Conservation (phyloP, 148 eudicot genomes). For the Gaultheria prostrata region DNA sequence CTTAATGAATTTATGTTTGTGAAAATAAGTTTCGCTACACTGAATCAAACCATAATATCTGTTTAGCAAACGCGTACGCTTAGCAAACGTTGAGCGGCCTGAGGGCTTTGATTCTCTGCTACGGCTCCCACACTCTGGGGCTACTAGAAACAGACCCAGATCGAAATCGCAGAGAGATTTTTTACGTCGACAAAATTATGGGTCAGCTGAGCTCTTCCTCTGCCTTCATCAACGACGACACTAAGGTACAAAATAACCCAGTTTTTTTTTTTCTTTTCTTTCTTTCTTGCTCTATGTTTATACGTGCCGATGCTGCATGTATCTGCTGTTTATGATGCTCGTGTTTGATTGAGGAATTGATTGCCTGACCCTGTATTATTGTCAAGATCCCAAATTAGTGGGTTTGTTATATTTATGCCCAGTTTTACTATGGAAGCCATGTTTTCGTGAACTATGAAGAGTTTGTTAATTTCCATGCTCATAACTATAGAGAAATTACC, state of each 20-base stretch:
- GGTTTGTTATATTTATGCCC: too few relatives aligned
- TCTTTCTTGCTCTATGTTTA: too few relatives aligned
- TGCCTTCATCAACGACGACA: constrained; percentile 55
- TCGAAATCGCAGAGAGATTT: constrained; percentile 17
- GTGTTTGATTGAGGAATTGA: background rate
- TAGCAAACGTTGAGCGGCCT: too few relatives aligned
- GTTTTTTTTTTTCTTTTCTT: too few relatives aligned
- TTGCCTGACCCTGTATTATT: background rate
- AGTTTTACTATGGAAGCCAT: too few relatives aligned
- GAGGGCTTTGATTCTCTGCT: constrained; percentile 40
- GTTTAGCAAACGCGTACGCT: too few relatives aligned
- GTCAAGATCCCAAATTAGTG: too few relatives aligned
- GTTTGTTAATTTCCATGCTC: background rate
- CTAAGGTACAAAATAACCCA: constrained; percentile 38
- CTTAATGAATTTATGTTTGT: too few relatives aligned
- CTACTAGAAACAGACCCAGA: constrained; percentile 21
- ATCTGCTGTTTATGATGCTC: background rate
- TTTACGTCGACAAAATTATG: constrained; percentile 32
- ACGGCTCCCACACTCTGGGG: constrained; percentile 42
- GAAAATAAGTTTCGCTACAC: too few relatives aligned
- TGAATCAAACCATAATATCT: too few relatives aligned
- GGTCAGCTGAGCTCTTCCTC: too few relatives aligned
- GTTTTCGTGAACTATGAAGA: too few relatives aligned
- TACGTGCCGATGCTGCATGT: background rate
- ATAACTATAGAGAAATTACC: background rate